Evolutionary conservation across 257 asterid genomes (phyloP).

Genomic region (Nemophila menziesii): DNA sequence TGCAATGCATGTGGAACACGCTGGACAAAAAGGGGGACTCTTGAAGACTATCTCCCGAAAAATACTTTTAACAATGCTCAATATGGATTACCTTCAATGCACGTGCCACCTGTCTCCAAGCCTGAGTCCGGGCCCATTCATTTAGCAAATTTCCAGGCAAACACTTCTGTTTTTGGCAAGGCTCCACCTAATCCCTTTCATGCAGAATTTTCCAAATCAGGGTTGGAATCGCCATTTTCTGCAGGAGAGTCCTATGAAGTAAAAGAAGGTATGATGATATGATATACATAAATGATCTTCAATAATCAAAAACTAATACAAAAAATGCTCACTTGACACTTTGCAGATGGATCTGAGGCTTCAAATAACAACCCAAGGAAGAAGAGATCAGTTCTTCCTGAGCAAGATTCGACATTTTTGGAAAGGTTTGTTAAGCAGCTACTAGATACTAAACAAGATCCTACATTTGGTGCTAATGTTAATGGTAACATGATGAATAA

Average conservation of each 20-base stretch:
- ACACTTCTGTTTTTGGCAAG: neutral
- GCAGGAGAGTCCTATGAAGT: neutral
- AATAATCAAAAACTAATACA: too few species aligned
- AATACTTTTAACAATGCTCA: neutral
- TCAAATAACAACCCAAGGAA: conserved; percentile 15
- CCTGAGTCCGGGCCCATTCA: neutral
- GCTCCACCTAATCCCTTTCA: neutral
- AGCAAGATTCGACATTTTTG: conserved; percentile 19
- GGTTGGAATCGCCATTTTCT: neutral
- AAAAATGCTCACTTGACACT: conserved; percentile 2
- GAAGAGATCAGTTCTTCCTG: conserved; percentile 27
- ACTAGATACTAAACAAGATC: neutral
- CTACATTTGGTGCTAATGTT: neutral
- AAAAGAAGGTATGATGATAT: too few species aligned
- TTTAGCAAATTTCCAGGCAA: neutral
- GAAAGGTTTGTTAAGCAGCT: conserved; percentile 23
- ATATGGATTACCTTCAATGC: neutral
- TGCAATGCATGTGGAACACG: conserved; percentile 28
- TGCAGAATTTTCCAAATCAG: neutral
- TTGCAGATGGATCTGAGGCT: conserved; percentile 4
- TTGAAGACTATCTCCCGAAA: conserved; percentile 12
- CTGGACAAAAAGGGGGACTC: conserved; percentile 15
- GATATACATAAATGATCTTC: too few species aligned
- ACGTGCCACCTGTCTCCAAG: neutral
- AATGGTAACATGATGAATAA: too few species aligned